Evolutionary conservation across 2,329 filamentous ascomycete species (phyloP).

Genomic region (Apiospora hydei): DNA sequence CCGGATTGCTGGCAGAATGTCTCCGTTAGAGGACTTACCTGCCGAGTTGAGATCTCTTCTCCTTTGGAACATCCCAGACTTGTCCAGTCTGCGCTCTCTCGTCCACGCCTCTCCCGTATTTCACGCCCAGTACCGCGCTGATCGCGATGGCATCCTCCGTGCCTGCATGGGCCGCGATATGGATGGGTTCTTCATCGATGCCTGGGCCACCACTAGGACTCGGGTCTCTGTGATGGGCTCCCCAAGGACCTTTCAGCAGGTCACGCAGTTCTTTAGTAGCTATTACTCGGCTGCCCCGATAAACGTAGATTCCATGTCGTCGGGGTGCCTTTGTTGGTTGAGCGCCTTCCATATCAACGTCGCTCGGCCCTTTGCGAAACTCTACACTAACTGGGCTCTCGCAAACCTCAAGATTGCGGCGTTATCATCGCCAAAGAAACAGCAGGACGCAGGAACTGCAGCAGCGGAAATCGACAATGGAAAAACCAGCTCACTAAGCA

Average conservation of each 20-base stretch:
- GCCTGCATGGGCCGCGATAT: not conserved
- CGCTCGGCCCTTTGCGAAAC: not conserved
- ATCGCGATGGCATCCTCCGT: not conserved
- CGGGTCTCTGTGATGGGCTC: not conserved
- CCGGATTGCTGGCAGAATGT: not conserved
- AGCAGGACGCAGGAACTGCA: too few relatives aligned
- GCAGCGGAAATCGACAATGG: not conserved
- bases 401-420: not conserved
- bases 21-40: not conserved
- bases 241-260: not conserved
- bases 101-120: not conserved
- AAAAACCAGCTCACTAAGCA: not conserved
- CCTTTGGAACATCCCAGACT: not conserved
- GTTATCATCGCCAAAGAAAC: not conserved
- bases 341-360: not conserved
- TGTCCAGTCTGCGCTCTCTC: not conserved
- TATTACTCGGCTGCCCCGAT: not conserved
- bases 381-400: not conserved
- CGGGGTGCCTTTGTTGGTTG: not conserved
- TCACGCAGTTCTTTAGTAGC: not conserved
- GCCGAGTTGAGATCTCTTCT: not conserved
- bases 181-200: not conserved
- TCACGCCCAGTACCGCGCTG: not conserved
- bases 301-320: not conserved
- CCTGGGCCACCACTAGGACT: not conserved